Evolutionary conservation across 73 alveolate genomes (phyloP), one percentile per base, ranked within the genome.

Genomic region (Paramecium biaurelia): DNA sequence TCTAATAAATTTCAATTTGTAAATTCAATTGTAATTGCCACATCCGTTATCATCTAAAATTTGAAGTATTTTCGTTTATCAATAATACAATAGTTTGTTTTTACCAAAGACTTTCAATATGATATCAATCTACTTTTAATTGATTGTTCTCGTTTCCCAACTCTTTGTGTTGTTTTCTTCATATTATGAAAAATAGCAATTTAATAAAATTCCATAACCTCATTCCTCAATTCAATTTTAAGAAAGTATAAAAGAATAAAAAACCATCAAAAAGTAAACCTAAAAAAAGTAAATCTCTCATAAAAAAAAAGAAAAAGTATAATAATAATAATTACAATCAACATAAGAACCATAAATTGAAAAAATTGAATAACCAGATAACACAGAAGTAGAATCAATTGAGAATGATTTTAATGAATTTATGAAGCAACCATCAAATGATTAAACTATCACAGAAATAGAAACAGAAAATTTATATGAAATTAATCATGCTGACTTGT

Each of bases 31-130:
- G 32, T 12, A 8, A 35, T 72, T 21, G 12, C 35, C 21, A 42
- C 59, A 28, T 72, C 86, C 38, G 86, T 72, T 72, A 72, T 72
- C n/a, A 15, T 72, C 86, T 72, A 72, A 72, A 72, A 72, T 72
- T 72, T 72, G 30, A 72, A 72, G 86, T 72, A 72, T 21, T 34
- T 35, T 18, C 8, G 2, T 3, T 14, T 4, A 34, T n/a, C 28
- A n/a, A 28, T 38, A 38, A n/a, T 32, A 7, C 24, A 11, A 32
- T 72, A 72, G 86, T 35, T 37, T 72, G 11, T 35, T 12, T 37
- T 72, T 72, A 32, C 86, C 86, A 0, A 72, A 72, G 45, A 72
- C 86, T 15, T 38, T 72, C 43, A 63, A 63, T n/a, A 63, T 63
- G 84, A 32, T 63, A 30, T 63, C 41, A 2, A 63, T 63, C 11